phyloP scores from a whole-genome alignment of 495 filamentous ascomycete species.

The Aspergillus nidulans region DNA sequence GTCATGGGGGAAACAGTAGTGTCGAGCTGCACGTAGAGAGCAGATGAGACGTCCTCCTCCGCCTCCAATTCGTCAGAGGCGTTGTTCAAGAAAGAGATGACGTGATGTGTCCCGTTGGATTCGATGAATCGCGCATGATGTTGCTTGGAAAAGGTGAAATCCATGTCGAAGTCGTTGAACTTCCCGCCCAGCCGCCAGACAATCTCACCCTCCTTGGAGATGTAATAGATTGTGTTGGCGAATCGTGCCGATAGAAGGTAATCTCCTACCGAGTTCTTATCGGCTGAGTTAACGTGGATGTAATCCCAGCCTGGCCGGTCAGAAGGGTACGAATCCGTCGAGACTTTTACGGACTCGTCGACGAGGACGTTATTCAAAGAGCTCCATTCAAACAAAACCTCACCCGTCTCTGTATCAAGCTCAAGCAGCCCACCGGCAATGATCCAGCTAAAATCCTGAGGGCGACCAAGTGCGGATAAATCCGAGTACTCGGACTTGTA shows the following conservation, averaged over 20 bases:
- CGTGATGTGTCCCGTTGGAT: slow-evolving; percentile 45
- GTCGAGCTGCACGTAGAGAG: slow-evolving; percentile 51
- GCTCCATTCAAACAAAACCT: slow-evolving; percentile 46
- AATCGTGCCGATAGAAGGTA: slow-evolving; percentile 57
- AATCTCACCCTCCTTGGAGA: slow-evolving; percentile 52
- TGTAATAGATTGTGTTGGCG: slow-evolving; percentile 51
- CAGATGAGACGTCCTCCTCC: slow-evolving; percentile 44
- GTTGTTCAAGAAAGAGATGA: slow-evolving; percentile 55
- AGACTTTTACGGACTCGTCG: slow-evolving; percentile 34
- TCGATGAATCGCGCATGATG: slow-evolving; percentile 55
- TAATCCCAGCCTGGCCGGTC: slow-evolving; percentile 36
- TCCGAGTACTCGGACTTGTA: slow-evolving; percentile 41
- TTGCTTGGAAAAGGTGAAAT: slow-evolving; percentile 56
- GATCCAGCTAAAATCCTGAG: slow-evolving; percentile 35
- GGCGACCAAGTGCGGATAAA: slow-evolving; percentile 42
- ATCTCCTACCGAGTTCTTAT: slow-evolving; percentile 45
- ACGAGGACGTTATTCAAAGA: slow-evolving; percentile 38
- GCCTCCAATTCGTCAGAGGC: slow-evolving; percentile 39
- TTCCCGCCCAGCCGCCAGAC: slow-evolving; percentile 56
- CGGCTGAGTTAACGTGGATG: slow-evolving; percentile 40
- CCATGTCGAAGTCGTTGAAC: slow-evolving; percentile 36
- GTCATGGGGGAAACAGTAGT: slow-evolving; percentile 34
- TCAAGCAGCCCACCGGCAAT: slow-evolving; percentile 41
- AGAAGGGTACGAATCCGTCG: slow-evolving; percentile 4
- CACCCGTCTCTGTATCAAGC: slow-evolving; percentile 42